A percentile compares a stretch with the other conserved stretches of the same genome.
Evolutionary conservation across 805 yeast genomes (phyloP).

Genomic region (Candida manassasensis): DNA sequence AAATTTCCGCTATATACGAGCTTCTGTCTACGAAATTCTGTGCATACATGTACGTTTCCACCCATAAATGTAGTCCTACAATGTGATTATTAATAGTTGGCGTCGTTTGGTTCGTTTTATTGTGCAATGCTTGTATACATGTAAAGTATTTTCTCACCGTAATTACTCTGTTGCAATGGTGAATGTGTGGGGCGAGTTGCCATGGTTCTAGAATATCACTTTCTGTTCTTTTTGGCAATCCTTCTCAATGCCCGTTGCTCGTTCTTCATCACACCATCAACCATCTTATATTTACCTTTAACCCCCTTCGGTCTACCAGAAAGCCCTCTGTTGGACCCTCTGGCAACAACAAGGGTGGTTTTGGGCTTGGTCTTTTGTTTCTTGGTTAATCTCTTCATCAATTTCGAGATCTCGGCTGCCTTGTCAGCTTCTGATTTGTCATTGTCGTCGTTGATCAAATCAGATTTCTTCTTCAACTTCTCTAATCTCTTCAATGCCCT

Average conservation of each 20-base stretch:
- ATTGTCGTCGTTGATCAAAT: conserved; percentile 79
- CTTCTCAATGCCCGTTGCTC: conserved; percentile 92
- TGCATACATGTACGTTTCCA: no score
- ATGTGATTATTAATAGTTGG: no score
- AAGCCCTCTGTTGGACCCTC: conserved; percentile 78
- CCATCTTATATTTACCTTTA: conserved; percentile 98
- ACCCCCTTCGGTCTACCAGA: conserved; percentile 96
- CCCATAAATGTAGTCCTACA: no score
- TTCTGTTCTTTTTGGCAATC: conserved; percentile 80
- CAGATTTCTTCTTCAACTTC: conserved; percentile 88
- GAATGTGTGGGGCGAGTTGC: no score
- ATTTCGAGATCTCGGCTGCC: conserved; percentile 84
- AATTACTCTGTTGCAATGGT: no score
- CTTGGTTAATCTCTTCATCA: conserved; percentile 76
- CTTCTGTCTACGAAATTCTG: no score
- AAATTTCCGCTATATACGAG: no score
- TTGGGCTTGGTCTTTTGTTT: conserved; percentile 70
- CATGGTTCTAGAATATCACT: conserved; percentile 31
- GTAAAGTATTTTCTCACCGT: no score
- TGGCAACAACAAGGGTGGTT: conserved; percentile 85
- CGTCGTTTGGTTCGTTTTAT: no score
- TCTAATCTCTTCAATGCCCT: conserved; percentile 85
- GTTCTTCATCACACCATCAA: conserved; percentile 96
- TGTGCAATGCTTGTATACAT: no score
- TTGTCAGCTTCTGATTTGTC: conserved; percentile 89